A percentile compares a stretch with the other conserved stretches of the same genome.
Evolutionary conservation across 1,284 basidiomycete genomes (phyloP).

Genomic region (Apiotrichum akiyoshidainum): DNA sequence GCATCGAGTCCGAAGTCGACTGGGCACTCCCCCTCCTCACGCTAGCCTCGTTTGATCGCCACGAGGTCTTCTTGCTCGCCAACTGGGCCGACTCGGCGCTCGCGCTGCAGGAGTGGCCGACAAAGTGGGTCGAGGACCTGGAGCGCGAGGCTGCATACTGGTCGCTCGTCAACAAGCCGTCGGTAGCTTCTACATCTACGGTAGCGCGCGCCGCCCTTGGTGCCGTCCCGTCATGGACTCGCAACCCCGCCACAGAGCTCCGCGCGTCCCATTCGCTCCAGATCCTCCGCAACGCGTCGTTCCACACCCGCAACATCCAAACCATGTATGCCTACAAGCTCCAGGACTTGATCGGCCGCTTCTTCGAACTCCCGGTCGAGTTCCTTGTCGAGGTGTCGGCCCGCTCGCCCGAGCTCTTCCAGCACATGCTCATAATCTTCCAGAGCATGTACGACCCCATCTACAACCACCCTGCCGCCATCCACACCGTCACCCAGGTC

Average conservation of each 20-base stretch:
- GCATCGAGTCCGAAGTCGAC: constrained; percentile 41
- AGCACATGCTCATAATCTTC: constrained; percentile 37
- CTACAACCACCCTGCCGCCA: constrained; percentile 3
- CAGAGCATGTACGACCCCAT: constrained; percentile 31
- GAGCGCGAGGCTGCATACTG: constrained; percentile 32
- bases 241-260: constrained; percentile 24
- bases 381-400: constrained; percentile 36
- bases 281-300: constrained; percentile 42
- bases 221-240: constrained; percentile 32
- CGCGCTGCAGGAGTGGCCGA: constrained; percentile 35
- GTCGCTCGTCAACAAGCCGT: constrained; percentile 2
- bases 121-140: constrained; percentile 35
- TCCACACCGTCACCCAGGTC: constrained; percentile 21
- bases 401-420: constrained; percentile 35
- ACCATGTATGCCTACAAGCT: constrained; percentile 27
- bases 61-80: constrained; percentile 35
- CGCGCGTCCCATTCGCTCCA: constrained; percentile 40
- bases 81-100: constrained; percentile 34
- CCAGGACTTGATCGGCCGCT: constrained; percentile 27
- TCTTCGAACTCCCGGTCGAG: constrained; percentile 35
- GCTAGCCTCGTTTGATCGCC: constrained; percentile 34
- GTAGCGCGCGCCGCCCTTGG: constrained; percentile 21
- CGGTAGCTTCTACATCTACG: not conserved
- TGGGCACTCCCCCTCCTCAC: constrained; percentile 45
- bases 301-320: constrained; percentile 29